These are phyloP conservation scores for Rhizopus delemar DNA, from an alignment of 371 early-diverging fungal genomes.

Conservation along the genomic window DNA sequence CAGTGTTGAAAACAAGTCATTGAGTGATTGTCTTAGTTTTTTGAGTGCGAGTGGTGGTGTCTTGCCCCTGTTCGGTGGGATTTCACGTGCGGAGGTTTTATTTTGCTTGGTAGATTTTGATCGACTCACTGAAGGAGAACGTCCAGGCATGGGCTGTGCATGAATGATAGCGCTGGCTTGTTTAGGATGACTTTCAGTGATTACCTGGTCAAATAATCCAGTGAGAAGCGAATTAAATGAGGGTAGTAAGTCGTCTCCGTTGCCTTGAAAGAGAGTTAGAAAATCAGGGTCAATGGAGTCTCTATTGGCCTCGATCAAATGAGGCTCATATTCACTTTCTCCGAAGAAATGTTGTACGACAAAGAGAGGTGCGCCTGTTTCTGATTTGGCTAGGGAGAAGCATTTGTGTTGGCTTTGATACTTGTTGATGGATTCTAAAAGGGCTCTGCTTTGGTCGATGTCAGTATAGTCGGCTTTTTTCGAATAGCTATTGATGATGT, in stretches of 20 bases:
- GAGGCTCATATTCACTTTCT: constrained; percentile 70
- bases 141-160: constrained; percentile 56
- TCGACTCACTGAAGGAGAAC: constrained; percentile 33
- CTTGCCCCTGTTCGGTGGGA: no score
- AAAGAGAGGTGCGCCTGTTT: constrained; percentile 44
- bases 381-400: constrained; percentile 28
- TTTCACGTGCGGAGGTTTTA: no score
- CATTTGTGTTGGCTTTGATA: constrained; percentile 30
- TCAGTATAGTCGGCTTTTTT: constrained; percentile 43
- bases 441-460: constrained; percentile 19
- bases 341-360: constrained; percentile 76
- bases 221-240: constrained; percentile 31
- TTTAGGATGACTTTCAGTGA: constrained; percentile 54
- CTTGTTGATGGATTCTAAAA: constrained; percentile 27
- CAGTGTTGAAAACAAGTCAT: constrained; percentile 74
- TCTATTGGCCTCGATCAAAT: constrained; percentile 66
- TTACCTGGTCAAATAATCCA: constrained; percentile 33
- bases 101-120: constrained; percentile 6
- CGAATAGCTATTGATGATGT: constrained; percentile 35
- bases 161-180: constrained; percentile 52
- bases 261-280: constrained; percentile 66
- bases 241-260: constrained; percentile 20
- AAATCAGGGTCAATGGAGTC: constrained; percentile 76
- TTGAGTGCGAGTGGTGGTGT: constrained; percentile 25
- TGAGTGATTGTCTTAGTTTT: constrained; percentile 68